Evolutionary conservation across 2,329 filamentous ascomycete species (phyloP), one percentile per base, ranked within the genome.

Genomic region (Penicillium brasilianum): DNA sequence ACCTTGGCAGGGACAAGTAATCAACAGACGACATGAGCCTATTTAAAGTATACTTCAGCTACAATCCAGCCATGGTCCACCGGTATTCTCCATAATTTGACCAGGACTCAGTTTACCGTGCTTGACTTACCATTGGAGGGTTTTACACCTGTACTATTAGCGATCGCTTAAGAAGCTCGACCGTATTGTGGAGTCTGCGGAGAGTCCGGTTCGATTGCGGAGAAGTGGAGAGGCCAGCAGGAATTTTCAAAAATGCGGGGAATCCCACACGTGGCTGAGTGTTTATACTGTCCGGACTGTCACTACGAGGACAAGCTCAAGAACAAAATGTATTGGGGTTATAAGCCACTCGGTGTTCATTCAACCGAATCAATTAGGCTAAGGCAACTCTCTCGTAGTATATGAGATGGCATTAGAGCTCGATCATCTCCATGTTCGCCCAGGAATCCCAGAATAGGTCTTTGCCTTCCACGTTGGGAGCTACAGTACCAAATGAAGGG

Each of bases 151-250:
- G 2, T 22, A 36, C 4, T 28, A 5, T 52, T 39, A 25, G 50
- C 34, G 34, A 37, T 13, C 18, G 9, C 22, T 52, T 25, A 14
- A 52, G 32, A 52, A 52, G 18, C 20, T 25, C 22, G 32, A 20
- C 20, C 14, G 3, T n/a, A n/a, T 16, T 25, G 34, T 28, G 50
- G 20, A 39, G 50, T 39, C n/a, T 53, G 34, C n/a, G 50, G 34
- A 53, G 50, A 53, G 50, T 53, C 32, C 14, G 32, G 30, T 2
- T 34, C 48, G 34, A 39, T 53, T 53, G 50, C 50, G 50, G 50
- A 53, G 50, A 53, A 53, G 50, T 39, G 50, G 50, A 53, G 50
- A 53, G 34, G 34, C 50, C 6, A 4, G 8, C 34, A 22, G 11
- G 18, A 3, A 37, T 28, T n/a, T 16, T 6, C 1, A 9, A 20